Percentiles rank a stretch among this genome's conserved stretches.
phyloP scores from a whole-genome alignment of 2,329 filamentous ascomycete species.

The Calonectria henricotiae region DNA sequence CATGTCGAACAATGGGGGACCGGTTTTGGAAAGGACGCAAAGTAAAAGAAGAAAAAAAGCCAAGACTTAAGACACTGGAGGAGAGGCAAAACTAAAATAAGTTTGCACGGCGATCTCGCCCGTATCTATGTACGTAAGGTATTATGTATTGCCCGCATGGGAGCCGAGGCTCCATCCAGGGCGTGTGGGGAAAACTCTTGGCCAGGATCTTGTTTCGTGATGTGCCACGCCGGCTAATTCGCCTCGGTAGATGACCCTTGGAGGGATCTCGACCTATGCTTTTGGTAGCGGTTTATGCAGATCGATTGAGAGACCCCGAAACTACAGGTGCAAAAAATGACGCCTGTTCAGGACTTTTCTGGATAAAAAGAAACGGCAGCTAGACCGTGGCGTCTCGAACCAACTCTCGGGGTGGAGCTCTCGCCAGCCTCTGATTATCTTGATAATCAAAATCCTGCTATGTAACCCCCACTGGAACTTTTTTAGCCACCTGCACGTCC shows the following conservation, averaged over 20 bases:
- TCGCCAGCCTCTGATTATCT: conserved; percentile 35
- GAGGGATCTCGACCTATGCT: background rate
- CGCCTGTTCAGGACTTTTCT: background rate
- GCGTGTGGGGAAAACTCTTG: conserved; percentile 25
- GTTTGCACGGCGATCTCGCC: conserved; percentile 13
- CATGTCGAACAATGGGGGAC: conserved; percentile 3
- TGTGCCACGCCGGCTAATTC: background rate
- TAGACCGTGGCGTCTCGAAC: conserved; percentile 6
- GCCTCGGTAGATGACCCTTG: background rate
- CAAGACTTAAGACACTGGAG: background rate
- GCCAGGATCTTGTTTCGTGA: conserved; percentile 12
- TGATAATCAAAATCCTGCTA: conserved; percentile 35
- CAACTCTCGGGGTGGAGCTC: background rate
- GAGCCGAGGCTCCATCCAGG: conserved; percentile 23
- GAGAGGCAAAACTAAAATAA: conserved; percentile 19
- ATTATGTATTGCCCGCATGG: conserved; percentile 13
- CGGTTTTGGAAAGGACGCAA: background rate
- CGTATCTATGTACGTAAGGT: conserved; percentile 24
- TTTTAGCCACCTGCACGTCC: background rate
- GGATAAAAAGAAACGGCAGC: background rate
- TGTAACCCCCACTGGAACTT: conserved; percentile 27
- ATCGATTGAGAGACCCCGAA: background rate
- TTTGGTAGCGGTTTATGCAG: background rate
- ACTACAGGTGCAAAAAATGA: background rate
- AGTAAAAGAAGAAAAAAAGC: background rate